Base-by-base conservation (phyloP, 2,329 filamentous ascomycete species). In the Elsinoe batatas region DNA sequence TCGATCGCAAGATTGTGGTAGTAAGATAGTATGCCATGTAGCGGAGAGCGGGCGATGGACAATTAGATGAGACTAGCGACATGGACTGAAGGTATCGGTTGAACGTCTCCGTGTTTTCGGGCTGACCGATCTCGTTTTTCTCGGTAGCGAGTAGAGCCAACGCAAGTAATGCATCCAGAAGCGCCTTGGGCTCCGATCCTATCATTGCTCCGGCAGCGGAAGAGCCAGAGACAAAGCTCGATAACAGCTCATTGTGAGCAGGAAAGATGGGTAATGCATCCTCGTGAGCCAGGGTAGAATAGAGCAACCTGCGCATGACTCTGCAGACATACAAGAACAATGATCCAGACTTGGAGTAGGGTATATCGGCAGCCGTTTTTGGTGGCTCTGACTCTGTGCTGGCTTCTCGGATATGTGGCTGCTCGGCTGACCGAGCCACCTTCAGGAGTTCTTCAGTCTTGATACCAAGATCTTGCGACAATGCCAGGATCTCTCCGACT, bases 401-500 rank as follows among this genome's bases (percentile, higher is more conserved):
- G 7, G 42, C 51, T 8, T 32, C 26, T 10, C 51, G 51, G 2
- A 32, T 30, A 35, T 54, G 42, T 32, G 57, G 43, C 11, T 33
- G 38, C 18, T 55, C 53, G 3, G 72, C 67, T 3, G 71, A 73
- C 2, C 72, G 67, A 0, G 70, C 67, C 58, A 70, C 60, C 64
- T 74, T 65, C 7, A 77, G 64, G 3, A 82, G 68, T 7, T 78
- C 72, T 7, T 73, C 63, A 10, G 74, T 74, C 20, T 73, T 66
- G 22, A 82, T 61, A 1, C 72, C 74, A 26, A 82, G 69, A 60
- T 82, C 79, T 53, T 80, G 76, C 13, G 84, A 79, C 54, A 88
- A 73, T 15, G 84, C 81, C 73, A 83, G 83, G 20, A 91, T 71
- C 64, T 90, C 83, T 0, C 87, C 86, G n/a, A 88, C 76, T 46